Evolutionary conservation across 148 eudicot genomes (phyloP), one percentile per base, ranked within the genome.

Genomic region (Pouteria glomerata): DNA sequence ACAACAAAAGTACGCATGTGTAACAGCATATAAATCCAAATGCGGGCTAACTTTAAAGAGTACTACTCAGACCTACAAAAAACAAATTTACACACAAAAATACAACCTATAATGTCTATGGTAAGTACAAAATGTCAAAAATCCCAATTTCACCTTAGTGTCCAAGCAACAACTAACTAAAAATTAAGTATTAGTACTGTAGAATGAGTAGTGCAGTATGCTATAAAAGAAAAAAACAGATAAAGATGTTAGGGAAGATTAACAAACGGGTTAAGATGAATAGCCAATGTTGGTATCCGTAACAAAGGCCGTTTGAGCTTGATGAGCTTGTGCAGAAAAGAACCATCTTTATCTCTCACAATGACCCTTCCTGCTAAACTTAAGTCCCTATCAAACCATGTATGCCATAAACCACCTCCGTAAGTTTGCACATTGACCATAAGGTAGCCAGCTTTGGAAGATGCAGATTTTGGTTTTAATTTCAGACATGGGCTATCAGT

Each of bases 401-500:
- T 94, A 74, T 94, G 87, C 98, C 98, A 94, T 75, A 94, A 85
- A 73, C 98, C 98, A 80, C 88, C 83, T 80, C 98, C 98, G 82
- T 91, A 94, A 27, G 96, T 94, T 84, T 94, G 97, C 77, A 94
- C 98, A 71, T 89, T 94, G 59, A 91, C 86, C 98, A 91, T 94
- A 57, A 85, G 87, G 86, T 87, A 89, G 35, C 97, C 93, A 69
- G 89, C 81, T 77, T 94, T 94, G 76, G 93, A 80, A 39, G 93
- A 94, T 68, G 97, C 96, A 39, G 96, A 94, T 65, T 87, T 87
- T 51, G 98, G 98, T 77, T 94, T 94, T 66, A 94, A 80, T 76
- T 94, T 94, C 44, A 91, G 82, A 76, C 98, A 94, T 37, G 98
- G 98, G 83, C 98, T 94, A 76, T 94, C 98, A 3, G 97, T 91